Conservation (phyloP, 169 alveolate species). For the Cryptosporidium meleagridis region DNA sequence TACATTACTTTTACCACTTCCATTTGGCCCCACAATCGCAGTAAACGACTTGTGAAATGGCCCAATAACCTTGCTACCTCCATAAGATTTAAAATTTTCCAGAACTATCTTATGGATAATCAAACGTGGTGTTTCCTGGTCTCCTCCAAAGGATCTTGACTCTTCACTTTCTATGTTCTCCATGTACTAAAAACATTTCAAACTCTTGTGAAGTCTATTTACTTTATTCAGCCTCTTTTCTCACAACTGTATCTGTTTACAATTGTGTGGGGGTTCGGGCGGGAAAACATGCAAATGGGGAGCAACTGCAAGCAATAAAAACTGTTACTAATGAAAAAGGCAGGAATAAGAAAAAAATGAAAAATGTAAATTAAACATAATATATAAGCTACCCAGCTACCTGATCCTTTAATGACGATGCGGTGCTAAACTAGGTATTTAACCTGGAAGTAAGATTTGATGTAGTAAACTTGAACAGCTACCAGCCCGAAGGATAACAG, state of each 20-base stretch:
- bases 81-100: slow-evolving; percentile 95
- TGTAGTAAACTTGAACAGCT: slow-evolving; percentile 29
- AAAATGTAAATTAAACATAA: neutral
- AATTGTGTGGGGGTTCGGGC: neutral
- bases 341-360: neutral
- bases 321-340: neutral
- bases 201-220: neutral
- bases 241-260: neutral
- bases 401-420: neutral
- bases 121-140: slow-evolving; percentile 78
- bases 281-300: slow-evolving; percentile 24
- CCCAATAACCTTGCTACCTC: slow-evolving; percentile 92
- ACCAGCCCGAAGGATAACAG: slow-evolving; percentile 28
- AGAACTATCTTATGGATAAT: slow-evolving; percentile 90
- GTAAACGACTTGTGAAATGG: slow-evolving; percentile 94
- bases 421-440: slow-evolving; percentile 29
- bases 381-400: neutral
- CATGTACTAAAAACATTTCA: slow-evolving; percentile 42
- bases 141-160: neutral
- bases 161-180: slow-evolving; percentile 24
- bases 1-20: slow-evolving; percentile 99
- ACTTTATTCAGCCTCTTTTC: neutral
- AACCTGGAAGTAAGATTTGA: slow-evolving; percentile 44
- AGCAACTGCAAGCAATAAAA: neutral
- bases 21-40: slow-evolving; percentile 97